Evolutionary conservation across 441 rosid species (phyloP).

Genomic region (Populus tomentosa): DNA sequence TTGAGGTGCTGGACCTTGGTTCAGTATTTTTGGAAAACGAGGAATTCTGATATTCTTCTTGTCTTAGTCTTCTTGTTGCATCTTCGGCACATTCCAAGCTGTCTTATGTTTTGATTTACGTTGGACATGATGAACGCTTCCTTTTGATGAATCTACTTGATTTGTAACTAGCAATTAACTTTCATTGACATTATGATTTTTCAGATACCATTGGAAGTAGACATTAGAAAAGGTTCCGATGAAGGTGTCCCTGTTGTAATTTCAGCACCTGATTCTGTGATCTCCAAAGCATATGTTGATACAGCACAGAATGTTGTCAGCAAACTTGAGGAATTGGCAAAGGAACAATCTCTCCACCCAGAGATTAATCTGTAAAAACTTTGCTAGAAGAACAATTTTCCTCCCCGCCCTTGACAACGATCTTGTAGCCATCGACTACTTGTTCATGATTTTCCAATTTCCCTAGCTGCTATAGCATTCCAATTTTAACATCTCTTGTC

Average conservation of each 20-base stretch:
- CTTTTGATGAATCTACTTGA: too few relatives aligned
- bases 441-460: too few relatives aligned
- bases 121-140: too few relatives aligned
- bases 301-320: slow-evolving; percentile 55
- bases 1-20: too few relatives aligned
- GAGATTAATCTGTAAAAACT: slow-evolving; percentile 31
- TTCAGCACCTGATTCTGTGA: slow-evolving; percentile 66
- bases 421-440: too few relatives aligned
- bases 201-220: slow-evolving; percentile 89
- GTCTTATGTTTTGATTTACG: neutral
- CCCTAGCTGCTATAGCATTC: too few relatives aligned
- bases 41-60: neutral
- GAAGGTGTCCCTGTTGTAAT: slow-evolving; percentile 72
- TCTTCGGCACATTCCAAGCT: neutral
- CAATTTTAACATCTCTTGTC: too few relatives aligned
- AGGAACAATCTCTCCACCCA: slow-evolving; percentile 22
- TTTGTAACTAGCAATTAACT: too few relatives aligned
- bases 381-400: too few relatives aligned
- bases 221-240: slow-evolving; percentile 65
- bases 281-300: slow-evolving; percentile 64
- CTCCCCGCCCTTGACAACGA: too few relatives aligned
- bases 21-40: neutral
- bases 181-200: neutral
- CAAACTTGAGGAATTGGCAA: slow-evolving; percentile 51
- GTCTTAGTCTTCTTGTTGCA: neutral